phyloP scores from a whole-genome alignment of 2,329 filamentous ascomycete genomes.

The Diplodia sapinea region DNA sequence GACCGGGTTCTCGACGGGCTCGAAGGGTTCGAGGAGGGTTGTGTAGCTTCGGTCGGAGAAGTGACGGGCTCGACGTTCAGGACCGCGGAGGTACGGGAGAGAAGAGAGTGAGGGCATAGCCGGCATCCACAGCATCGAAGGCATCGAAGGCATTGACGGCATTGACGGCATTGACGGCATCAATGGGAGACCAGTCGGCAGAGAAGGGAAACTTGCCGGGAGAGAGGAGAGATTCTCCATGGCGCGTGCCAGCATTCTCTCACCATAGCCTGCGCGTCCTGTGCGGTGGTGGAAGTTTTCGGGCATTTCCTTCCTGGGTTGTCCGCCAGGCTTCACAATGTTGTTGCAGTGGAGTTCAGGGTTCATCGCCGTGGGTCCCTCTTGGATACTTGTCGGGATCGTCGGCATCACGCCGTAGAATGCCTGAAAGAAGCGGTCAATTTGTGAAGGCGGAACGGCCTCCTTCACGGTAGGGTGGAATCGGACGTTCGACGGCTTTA shows the following conservation, averaged over 20 bases:
- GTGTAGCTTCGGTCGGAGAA: background rate
- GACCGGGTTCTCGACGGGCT: background rate
- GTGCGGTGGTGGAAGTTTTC: background rate
- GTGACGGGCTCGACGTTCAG: background rate
- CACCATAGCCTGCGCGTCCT: background rate
- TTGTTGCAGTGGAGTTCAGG: background rate
- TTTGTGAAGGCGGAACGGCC: background rate
- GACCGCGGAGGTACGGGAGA: background rate
- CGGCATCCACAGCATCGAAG: too few species aligned
- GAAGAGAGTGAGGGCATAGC: background rate
- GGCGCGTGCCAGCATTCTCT: background rate
- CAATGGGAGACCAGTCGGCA: background rate
- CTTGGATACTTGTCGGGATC: background rate
- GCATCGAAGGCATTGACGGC: too few species aligned
- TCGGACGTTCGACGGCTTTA: background rate
- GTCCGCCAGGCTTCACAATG: background rate
- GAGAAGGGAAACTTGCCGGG: background rate
- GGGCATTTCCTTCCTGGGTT: background rate
- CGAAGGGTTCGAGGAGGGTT: constrained; percentile 2
- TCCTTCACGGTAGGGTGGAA: background rate
- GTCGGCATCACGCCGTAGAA: background rate
- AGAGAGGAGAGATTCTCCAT: background rate
- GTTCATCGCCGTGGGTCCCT: background rate
- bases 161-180: background rate
- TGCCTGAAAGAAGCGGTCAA: background rate